Evolutionary conservation across 1,139 yeast genomes (phyloP), one percentile per base, ranked within the genome.

Genomic region (Candida anutae): DNA sequence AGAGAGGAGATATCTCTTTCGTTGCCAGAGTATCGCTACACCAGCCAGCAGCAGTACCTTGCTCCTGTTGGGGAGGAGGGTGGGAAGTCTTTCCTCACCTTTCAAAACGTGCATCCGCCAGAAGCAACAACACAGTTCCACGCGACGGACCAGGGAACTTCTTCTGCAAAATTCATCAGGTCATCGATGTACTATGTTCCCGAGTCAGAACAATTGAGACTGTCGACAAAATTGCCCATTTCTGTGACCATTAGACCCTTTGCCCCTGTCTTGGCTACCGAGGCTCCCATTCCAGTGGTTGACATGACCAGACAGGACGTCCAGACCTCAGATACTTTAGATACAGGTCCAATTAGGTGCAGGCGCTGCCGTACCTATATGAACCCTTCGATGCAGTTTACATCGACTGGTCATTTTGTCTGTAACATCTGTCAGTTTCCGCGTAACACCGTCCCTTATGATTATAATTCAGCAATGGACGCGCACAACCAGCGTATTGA

Each of bases 371-470:
- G 96, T 34, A 72, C 95, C 1, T 90, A 87, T 52, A 68, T 87
- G 40, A 90, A 90, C 49, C 94, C 97, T 3, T 73, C 77, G 12
- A 81, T 83, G 77, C 78, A 76, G 41, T 77, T 80, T 40, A 67
- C 75, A 6, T 70, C 68, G 28, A 78, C 77, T 23, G 74, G 77
- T 24, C 64, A 61, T 35, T 82, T 84, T 53, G 66, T 74, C 15
- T 90, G 99, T 61, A 90, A 90, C 53, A 74, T 90, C 46, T 90
- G 99, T 57, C 79, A 77, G 36, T 83, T 82, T 42, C 57, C 66
- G 6, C 72, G 85, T 32, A 82, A 80, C 45, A 61, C 63, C 5
- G 77, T 82, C 6, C 85, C 95, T 1, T 52, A 56, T 6, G 87
- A 79, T 25, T 85, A 87, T 44, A 50, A 60, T 19, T 68, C 84